phyloP scores from a whole-genome alignment of 2,329 filamentous ascomycete genomes.

The Ophiostoma ulmi region DNA sequence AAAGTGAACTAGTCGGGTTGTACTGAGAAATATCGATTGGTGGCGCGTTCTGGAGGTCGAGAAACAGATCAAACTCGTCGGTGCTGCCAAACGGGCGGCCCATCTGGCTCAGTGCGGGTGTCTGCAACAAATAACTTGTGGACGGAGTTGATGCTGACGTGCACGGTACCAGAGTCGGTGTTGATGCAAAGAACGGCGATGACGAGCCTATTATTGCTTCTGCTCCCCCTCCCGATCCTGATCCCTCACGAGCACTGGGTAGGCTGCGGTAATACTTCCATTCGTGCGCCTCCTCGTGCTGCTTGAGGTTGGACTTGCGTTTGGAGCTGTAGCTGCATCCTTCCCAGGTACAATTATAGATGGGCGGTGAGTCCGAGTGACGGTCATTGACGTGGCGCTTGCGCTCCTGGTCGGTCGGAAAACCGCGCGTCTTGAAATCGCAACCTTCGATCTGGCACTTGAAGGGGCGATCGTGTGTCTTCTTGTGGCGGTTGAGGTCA shows the following conservation, averaged over 20 bases:
- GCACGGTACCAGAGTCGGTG: neutral
- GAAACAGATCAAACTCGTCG: neutral
- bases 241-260: constrained; percentile 10
- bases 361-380: constrained; percentile 59
- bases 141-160: neutral
- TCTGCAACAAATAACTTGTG: neutral
- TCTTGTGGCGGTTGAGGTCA: neutral
- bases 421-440: constrained; percentile 65
- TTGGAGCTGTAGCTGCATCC: constrained; percentile 69
- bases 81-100: neutral
- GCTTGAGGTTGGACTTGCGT: constrained; percentile 75
- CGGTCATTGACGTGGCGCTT: constrained; percentile 75
- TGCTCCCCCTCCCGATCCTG: too few species aligned
- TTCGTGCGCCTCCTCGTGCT: constrained; percentile 75
- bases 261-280: constrained; percentile 67
- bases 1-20: neutral
- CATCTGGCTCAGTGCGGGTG: neutral
- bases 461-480: neutral
- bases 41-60: neutral
- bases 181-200: neutral
- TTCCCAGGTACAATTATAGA: constrained; percentile 60
- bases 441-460: constrained; percentile 40
- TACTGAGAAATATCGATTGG: neutral
- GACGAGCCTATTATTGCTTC: too few species aligned
- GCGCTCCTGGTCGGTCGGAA: constrained; percentile 74